Conservation (phyloP, 805 yeast genomes). For the Wickerhamiella kurtzmanii region DNA sequence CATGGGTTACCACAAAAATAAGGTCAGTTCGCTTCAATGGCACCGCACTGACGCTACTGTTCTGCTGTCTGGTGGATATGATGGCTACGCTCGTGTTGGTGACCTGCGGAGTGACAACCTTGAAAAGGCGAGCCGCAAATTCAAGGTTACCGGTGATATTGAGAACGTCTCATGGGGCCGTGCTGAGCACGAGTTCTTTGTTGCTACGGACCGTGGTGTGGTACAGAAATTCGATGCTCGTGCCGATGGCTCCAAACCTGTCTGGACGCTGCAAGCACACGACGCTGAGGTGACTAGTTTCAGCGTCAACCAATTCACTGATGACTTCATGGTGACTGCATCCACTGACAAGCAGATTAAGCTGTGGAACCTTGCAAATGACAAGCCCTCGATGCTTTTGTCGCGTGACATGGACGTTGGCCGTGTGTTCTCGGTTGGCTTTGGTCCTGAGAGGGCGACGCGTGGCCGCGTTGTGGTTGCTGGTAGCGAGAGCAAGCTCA, state of each 20-base stretch:
- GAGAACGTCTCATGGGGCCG: conserved; percentile 68
- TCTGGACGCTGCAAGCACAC: conserved; percentile 96
- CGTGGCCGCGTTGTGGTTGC: conserved; percentile 77
- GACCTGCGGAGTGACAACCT: conserved; percentile 71
- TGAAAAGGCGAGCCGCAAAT: conserved; percentile 41
- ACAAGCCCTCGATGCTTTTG: conserved; percentile 70
- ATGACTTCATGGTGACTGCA: conserved; percentile 68
- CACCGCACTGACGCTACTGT: conserved; percentile 38
- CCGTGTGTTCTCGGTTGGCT: conserved; percentile 67
- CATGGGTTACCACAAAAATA: conserved; percentile 53
- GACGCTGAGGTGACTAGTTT: conserved; percentile 84
- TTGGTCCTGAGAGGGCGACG: conserved; percentile 78
- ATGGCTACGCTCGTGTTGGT: conserved; percentile 53
- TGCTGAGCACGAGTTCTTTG: conserved; percentile 44
- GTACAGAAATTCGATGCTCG: conserved; percentile 83
- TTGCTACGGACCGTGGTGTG: conserved; percentile 85
- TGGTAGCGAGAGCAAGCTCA: conserved; percentile 72
- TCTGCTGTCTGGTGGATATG: conserved; percentile 89
- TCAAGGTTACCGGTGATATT: conserved; percentile 61
- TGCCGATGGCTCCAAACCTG: conserved; percentile 40
- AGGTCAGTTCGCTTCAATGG: conserved; percentile 84
- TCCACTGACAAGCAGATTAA: conserved; percentile 81
- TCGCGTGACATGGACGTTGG: conserved; percentile 92
- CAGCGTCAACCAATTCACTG: conserved; percentile 50
- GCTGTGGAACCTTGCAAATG: conserved; percentile 64